Evolutionary conservation across 2,329 filamentous ascomycete genomes (phyloP), one percentile per base, ranked within the genome.

Genomic region (Neoscytalidium dimidiatum): DNA sequence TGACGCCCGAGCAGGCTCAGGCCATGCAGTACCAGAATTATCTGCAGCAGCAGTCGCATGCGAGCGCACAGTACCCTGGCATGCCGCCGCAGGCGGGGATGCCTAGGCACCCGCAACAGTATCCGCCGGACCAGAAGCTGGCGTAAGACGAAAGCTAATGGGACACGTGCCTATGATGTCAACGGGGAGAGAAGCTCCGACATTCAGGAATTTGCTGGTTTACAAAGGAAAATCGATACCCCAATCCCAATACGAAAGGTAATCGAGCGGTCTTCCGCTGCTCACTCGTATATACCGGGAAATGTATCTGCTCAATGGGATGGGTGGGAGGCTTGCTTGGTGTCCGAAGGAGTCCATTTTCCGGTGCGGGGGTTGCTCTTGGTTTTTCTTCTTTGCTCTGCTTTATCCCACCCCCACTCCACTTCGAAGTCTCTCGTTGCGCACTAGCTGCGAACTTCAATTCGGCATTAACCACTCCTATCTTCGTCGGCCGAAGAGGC

Each of bases 11-110:
- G 71, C 86, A 88, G 69, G 63, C 63, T 41, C 64, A 65, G 44
- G 86, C 92, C 74, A 89, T 93, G 78, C 91, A 92, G 67, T 96
- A 96, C 77, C 90, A 92, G 75, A 91, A 88, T 77, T 95, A 95
- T 75, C 88, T 96, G 65, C 85, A 87, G 72, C 89, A 91, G 75
- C 85, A 87, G 76, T 89, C 86, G 74, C 77, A 79, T 65, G 73
- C 84, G 71, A 80, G 80, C 61, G 85, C 86, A 69, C 90, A 90
- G 73, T 94, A 93, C 73, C 88, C 87, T 46, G 56, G 56, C 19
- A 92, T 96, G 88, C 90, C 90, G 62, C 86, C 90, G 62, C 89
- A 91, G 76, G 84, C 86, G 68, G 88, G 91, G 71, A 92, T 95
- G 86, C 90, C 91, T 65, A 75, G 74, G 66, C 77, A 79, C 67